Conservation (phyloP, 2,329 filamentous ascomycete genomes). For the Aspergillus pseudoterreus region DNA sequence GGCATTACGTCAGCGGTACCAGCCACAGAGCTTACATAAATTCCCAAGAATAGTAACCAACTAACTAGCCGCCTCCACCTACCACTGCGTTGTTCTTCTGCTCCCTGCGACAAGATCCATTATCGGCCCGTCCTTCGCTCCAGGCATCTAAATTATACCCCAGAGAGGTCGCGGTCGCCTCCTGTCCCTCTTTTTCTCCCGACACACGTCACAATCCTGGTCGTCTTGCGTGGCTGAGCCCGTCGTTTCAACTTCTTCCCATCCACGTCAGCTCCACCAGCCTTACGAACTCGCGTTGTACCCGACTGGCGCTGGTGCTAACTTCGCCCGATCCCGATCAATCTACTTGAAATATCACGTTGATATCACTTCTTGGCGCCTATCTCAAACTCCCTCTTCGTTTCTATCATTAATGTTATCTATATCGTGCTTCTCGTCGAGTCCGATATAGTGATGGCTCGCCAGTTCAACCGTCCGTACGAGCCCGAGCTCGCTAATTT, state of each 20-base stretch:
- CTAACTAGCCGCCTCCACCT: not conserved
- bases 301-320: not conserved
- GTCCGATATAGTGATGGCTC: conserved; percentile 23
- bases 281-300: not conserved
- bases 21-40: not conserved
- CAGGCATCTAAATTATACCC: not conserved
- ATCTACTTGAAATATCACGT: not conserved
- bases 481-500: conserved; percentile 21
- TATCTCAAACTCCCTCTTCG: not conserved
- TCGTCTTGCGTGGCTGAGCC: conserved; percentile 1
- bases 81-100: not conserved
- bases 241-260: not conserved
- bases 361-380: not conserved
- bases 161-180: conserved; percentile 2
- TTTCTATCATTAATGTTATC: not conserved
- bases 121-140: not conserved
- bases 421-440: conserved; percentile 1
- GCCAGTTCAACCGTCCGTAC: conserved; percentile 21
- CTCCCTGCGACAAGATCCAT: not conserved
- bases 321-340: not conserved
- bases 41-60: not conserved
- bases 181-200: not conserved
- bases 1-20: not conserved
- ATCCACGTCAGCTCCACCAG: conserved; percentile 14
- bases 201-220: conserved; percentile 3